A percentile compares a stretch with the other conserved stretches of the same genome.
Evolutionary conservation across 2,329 filamentous ascomycete genomes (phyloP).

Genomic region (Calonectria ilicicola): DNA sequence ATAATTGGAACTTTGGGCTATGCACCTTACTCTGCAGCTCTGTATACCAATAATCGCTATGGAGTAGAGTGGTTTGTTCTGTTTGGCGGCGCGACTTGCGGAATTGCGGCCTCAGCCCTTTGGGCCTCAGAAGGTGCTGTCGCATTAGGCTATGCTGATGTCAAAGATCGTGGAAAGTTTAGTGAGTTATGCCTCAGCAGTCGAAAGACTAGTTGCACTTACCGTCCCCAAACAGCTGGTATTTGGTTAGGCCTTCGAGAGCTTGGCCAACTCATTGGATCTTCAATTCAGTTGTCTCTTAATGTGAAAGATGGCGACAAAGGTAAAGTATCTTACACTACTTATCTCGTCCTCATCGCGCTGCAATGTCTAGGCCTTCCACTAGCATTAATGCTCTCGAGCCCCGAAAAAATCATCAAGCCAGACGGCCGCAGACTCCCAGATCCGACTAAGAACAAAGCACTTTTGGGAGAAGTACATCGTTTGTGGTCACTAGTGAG

Average conservation of each 20-base stretch:
- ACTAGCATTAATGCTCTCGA: slow-evolving; percentile 34
- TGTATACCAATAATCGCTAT: slow-evolving; percentile 64
- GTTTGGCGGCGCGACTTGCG: slow-evolving; percentile 61
- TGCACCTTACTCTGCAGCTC: slow-evolving; percentile 58
- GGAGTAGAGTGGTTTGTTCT: slow-evolving; percentile 66
- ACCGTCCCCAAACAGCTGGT: slow-evolving; percentile 47
- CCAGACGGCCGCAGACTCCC: slow-evolving; percentile 33
- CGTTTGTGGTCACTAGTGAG: slow-evolving; percentile 50
- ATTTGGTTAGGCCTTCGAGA: slow-evolving; percentile 67
- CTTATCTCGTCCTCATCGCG: slow-evolving; percentile 41
- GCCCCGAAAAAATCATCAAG: slow-evolving; percentile 39
- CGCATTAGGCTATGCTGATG: slow-evolving; percentile 61
- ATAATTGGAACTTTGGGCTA: slow-evolving; percentile 61
- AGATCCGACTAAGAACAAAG: slow-evolving; percentile 26
- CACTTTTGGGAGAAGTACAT: slow-evolving; percentile 27
- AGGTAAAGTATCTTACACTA: slow-evolving; percentile 38
- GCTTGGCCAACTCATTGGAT: slow-evolving; percentile 64
- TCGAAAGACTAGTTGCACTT: not conserved
- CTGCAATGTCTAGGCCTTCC: slow-evolving; percentile 41
- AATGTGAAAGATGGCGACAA: slow-evolving; percentile 56
- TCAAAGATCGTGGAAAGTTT: slow-evolving; percentile 59
- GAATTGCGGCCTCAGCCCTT: slow-evolving; percentile 61
- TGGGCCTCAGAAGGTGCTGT: slow-evolving; percentile 65
- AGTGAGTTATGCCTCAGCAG: slow-evolving; percentile 23
- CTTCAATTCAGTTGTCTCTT: slow-evolving; percentile 62